Evolutionary conservation across 2,329 filamentous ascomycete species (phyloP).

Genomic region (Knufia petricola): DNA sequence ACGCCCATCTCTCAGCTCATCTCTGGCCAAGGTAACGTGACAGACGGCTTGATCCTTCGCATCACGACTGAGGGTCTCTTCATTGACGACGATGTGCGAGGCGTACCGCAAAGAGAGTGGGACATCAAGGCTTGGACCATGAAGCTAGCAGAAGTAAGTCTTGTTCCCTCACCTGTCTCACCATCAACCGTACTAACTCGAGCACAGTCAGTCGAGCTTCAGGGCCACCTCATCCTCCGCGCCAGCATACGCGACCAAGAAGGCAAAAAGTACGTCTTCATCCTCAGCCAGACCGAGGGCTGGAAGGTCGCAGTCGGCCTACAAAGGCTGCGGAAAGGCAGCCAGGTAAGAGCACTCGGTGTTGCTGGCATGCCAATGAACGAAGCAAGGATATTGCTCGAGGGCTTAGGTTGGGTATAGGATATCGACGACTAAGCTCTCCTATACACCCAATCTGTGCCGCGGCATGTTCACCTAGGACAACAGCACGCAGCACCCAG

Average conservation of each 20-base stretch:
- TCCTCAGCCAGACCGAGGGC: constrained; percentile 48
- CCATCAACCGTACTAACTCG: neutral
- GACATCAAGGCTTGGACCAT: constrained; percentile 97
- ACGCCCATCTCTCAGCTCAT: constrained; percentile 87
- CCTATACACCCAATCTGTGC: too few relatives aligned
- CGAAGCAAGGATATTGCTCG: constrained; percentile 33
- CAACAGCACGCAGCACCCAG: too few relatives aligned
- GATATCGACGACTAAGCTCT: neutral
- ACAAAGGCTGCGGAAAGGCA: constrained; percentile 46
- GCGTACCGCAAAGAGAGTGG: constrained; percentile 93
- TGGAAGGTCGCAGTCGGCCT: constrained; percentile 55
- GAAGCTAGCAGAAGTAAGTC: constrained; percentile 84
- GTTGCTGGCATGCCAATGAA: constrained; percentile 43
- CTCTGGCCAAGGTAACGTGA: constrained; percentile 73
- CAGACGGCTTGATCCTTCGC: constrained; percentile 81
- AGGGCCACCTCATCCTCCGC: constrained; percentile 47
- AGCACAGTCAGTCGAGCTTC: constrained; percentile 32
- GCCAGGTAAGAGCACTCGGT: constrained; percentile 45
- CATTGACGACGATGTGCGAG: constrained; percentile 89
- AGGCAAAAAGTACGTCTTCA: constrained; percentile 52
- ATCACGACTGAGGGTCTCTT: constrained; percentile 93
- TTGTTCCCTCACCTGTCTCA: constrained; percentile 28
- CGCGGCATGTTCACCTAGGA: too few relatives aligned
- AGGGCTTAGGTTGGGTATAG: constrained; percentile 31
- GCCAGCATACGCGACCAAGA: constrained; percentile 50